Evolutionary conservation across 129 eudicot species (phyloP), one percentile per base, ranked within the genome.

Genomic region (Saussurea involucrata): DNA sequence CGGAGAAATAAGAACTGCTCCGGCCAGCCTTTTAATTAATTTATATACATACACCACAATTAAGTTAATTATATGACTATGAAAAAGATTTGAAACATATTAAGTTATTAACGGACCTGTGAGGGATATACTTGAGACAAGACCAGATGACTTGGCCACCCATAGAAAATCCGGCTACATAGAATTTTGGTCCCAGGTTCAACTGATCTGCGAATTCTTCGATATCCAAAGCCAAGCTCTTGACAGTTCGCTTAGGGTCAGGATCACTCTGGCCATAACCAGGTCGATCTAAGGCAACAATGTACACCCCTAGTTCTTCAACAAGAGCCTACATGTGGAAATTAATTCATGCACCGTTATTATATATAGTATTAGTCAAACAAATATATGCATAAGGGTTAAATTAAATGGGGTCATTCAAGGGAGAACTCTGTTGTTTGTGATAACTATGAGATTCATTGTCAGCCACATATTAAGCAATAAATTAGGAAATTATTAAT

Each of bases 261-360:
- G 96, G 96, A 33, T 92, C 92, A 36, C 97, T 92, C 70, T 92
- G 91, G 49, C 96, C 93, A 86, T 92, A 92, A 24, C 97, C 96
- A 37, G 98, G 90, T 46, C 93, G 84, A 27, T 92, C 98, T 71
- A 86, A 76, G 27, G 90, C 68, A 46, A 92, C 87, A 72, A 90
- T 63, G 76, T 90, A 86, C 11, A 86, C 73, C 42, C 93, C 92
- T 37, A 85, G 67, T 24, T 79, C 80, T 72, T 88, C 83, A 61
- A 87, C 69, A 18, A 79, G 63, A 18, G 81, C 87, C 96, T 90
- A 1, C 11, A 36, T 34, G 75, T 68, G 57, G 44, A 37, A 37
- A 40, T 10, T n/a, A n/a, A n/a, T n/a, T n/a, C n/a, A n/a, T n/a
- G n/a, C n/a, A n/a, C n/a, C n/a, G n/a, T n/a, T n/a, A n/a, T n/a